Evolutionary conservation across 2,329 filamentous ascomycete species (phyloP).

Genomic region (Aspergillus tubingensis): DNA sequence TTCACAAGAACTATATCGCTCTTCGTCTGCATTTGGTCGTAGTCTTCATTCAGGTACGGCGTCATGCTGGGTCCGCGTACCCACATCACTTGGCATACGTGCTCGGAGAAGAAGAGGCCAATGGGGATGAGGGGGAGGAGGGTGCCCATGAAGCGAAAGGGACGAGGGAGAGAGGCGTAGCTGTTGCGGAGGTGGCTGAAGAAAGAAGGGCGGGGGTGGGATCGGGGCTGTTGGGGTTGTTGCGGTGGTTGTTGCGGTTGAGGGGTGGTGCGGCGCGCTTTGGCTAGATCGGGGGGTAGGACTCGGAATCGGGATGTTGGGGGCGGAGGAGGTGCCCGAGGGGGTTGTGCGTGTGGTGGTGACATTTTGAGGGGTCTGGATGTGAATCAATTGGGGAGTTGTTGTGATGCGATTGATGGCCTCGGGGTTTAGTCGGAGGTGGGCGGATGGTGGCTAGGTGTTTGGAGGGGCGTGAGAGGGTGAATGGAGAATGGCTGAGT

Average conservation of each 20-base stretch:
- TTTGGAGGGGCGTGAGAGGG: background rate
- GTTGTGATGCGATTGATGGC: background rate
- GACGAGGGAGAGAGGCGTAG: conserved; percentile 31
- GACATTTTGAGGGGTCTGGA: conserved; percentile 8
- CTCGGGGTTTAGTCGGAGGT: background rate
- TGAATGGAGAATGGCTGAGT: background rate
- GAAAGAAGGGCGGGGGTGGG: conserved; percentile 21
- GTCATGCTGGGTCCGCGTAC: conserved; percentile 67
- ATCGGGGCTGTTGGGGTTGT: conserved; percentile 11
- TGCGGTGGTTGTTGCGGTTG: conserved; percentile 3
- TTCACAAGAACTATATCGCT: conserved; percentile 48
- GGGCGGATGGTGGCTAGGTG: background rate
- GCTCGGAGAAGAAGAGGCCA: conserved; percentile 41
- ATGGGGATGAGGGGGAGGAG: conserved; percentile 41
- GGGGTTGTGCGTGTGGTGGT: background rate
- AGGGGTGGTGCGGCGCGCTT: conserved; percentile 13
- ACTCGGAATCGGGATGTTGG: conserved; percentile 20
- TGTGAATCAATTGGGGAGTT: background rate
- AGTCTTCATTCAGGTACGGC: conserved; percentile 71
- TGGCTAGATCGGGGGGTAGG: conserved; percentile 23
- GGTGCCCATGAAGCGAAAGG: conserved; percentile 30
- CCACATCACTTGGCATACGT: conserved; percentile 45
- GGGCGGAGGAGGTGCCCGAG: conserved; percentile 9
- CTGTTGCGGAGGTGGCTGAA: conserved; percentile 30
- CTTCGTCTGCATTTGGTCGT: conserved; percentile 46